Evolutionary conservation across 2,329 filamentous ascomycete genomes (phyloP).

Genomic region (Monosporascus sp.): DNA sequence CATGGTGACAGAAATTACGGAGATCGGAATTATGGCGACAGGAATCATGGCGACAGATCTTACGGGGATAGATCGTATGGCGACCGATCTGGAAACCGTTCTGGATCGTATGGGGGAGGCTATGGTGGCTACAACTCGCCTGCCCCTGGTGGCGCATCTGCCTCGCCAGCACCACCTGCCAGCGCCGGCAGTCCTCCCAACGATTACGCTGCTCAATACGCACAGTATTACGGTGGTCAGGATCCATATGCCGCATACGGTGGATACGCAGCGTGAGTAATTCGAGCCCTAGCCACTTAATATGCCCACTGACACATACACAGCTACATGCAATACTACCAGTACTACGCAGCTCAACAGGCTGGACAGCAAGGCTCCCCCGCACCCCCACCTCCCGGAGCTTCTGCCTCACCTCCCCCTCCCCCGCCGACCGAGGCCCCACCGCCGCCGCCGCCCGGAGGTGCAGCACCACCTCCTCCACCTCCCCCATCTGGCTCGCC

Average conservation of each 20-base stretch:
- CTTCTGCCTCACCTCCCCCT: conserved; percentile 49
- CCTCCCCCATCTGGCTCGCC: conserved; percentile 49
- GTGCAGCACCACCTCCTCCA: conserved; percentile 52
- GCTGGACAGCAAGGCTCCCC: conserved; percentile 42
- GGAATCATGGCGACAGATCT: conserved; percentile 29
- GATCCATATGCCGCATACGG: conserved; percentile 91
- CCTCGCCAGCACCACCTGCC: conserved; percentile 37
- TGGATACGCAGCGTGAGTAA: conserved; percentile 69
- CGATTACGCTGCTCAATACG: conserved; percentile 75
- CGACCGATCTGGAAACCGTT: conserved; percentile 9
- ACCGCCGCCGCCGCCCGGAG: conserved; percentile 56
- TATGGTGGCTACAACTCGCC: conserved; percentile 35
- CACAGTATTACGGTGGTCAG: conserved; percentile 69
- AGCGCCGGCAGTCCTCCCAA: conserved; percentile 35
- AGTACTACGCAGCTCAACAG: conserved; percentile 58
- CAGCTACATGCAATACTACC: conserved; percentile 66
- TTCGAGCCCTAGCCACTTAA: neutral
- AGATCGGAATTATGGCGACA: conserved; percentile 27
- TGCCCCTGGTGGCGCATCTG: conserved; percentile 32
- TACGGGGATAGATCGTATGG: conserved; percentile 31
- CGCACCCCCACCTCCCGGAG: conserved; percentile 38
- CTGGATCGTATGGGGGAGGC: conserved; percentile 26
- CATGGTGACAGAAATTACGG: conserved; percentile 31
- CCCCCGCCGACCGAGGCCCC: conserved; percentile 58
- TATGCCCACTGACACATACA: conserved; percentile 6